phyloP scores from a whole-genome alignment of 768 basidiomycete genomes.

The Trametes cingulata region DNA sequence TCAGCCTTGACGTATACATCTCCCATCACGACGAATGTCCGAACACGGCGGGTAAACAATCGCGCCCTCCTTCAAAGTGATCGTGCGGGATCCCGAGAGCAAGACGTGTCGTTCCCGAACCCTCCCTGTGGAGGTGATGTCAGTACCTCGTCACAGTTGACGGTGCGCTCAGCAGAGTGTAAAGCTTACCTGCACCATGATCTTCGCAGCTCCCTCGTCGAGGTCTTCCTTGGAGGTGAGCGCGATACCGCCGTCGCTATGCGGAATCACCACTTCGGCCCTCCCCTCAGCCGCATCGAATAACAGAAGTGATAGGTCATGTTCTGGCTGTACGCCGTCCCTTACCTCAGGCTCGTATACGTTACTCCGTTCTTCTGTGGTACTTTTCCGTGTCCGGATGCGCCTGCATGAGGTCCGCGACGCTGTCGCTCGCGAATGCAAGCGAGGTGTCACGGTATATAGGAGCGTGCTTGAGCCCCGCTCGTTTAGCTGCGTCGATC shows the following conservation, averaged over 20 bases:
- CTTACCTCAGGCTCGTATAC: conserved; percentile 37
- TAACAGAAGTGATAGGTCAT: conserved; percentile 32
- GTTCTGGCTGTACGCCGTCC: conserved; percentile 36
- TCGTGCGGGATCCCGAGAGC: too few relatives aligned
- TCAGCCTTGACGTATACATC: too few relatives aligned
- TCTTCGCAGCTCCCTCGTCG: conserved; percentile 35
- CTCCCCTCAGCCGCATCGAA: conserved; percentile 23
- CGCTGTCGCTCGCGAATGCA: conserved; percentile 30
- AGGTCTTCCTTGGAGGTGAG: conserved; percentile 37
- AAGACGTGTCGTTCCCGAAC: too few relatives aligned
- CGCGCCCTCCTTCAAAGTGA: too few relatives aligned
- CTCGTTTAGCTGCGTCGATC: conserved; percentile 36
- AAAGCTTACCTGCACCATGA: conserved; percentile 28
- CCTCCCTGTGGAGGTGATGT: too few relatives aligned
- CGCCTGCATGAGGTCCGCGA: conserved; percentile 33
- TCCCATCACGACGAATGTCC: too few relatives aligned
- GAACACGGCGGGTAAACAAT: too few relatives aligned
- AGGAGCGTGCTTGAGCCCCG: conserved; percentile 33
- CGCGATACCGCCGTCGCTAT: conserved; percentile 34
- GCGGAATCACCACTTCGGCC: conserved; percentile 28
- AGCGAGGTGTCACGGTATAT: conserved; percentile 39
- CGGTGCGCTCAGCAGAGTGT: neutral
- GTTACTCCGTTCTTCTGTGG: conserved; percentile 32
- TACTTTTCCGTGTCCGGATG: conserved; percentile 35
- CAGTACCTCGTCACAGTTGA: too few relatives aligned